Percentiles rank a stretch among this genome's conserved stretches.
These are phyloP conservation scores for Sugiyamaella qingdaonensis DNA, from an alignment of 805 yeast species.

Conservation along the genomic window DNA sequence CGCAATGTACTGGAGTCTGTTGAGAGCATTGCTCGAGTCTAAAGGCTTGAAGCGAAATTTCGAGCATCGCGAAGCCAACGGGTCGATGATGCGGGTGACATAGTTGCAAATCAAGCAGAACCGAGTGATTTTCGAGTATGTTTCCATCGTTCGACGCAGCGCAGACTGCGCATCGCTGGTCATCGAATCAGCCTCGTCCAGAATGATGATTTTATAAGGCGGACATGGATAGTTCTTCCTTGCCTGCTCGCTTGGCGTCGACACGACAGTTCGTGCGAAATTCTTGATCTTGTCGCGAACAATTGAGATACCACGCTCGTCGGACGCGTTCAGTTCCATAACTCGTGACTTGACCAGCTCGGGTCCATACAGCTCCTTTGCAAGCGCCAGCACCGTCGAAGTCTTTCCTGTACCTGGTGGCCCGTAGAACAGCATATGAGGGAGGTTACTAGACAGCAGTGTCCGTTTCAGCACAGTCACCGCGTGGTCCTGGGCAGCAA, in stretches of 20 bases:
- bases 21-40: constrained; percentile 65
- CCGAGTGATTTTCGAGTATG: constrained; percentile 82
- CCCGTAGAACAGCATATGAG: constrained; percentile 86
- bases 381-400: constrained; percentile 81
- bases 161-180: constrained; percentile 96
- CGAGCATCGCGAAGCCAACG: constrained; percentile 93
- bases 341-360: constrained; percentile 80
- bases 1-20: constrained; percentile 60
- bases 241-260: constrained; percentile 72
- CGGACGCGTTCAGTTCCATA: constrained; percentile 90
- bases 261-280: constrained; percentile 81
- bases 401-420: constrained; percentile 96
- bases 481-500: constrained; percentile 88
- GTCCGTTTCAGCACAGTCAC: constrained; percentile 78
- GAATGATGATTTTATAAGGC: constrained; percentile 85
- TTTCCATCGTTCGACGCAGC: constrained; percentile 79
- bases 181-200: constrained; percentile 88
- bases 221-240: constrained; percentile 84
- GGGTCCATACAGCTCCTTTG: constrained; percentile 89
- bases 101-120: constrained; percentile 95
- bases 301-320: constrained; percentile 95
- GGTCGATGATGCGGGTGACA: constrained; percentile 94
- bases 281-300: constrained; percentile 96
- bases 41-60: constrained; percentile 85
- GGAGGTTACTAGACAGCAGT: constrained; percentile 63